Conservation (phyloP, 202 grass and related monocot genomes). For the Setaria viridis region DNA sequence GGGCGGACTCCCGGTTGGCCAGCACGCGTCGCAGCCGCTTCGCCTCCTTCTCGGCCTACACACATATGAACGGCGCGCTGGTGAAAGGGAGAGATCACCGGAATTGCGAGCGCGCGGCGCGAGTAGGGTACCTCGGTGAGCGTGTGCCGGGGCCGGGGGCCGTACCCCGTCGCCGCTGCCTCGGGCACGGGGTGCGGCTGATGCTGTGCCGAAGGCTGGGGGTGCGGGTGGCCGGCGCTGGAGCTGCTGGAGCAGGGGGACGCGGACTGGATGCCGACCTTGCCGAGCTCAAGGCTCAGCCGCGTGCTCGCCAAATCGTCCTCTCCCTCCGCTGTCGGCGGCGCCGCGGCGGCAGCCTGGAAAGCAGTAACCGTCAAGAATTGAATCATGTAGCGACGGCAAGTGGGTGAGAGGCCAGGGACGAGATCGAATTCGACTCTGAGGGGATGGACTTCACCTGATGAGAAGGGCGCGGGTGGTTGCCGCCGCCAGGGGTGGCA, state of each 20-base stretch:
- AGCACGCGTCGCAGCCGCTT: constrained; percentile 79
- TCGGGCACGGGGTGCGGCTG: background rate
- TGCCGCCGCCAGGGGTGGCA: too few species aligned
- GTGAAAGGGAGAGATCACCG: constrained; percentile 1
- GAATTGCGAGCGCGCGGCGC: background rate
- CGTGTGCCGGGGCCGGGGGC: constrained; percentile 38
- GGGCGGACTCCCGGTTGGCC: constrained; percentile 86
- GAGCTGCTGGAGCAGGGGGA: constrained; percentile 57
- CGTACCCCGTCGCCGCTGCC: constrained; percentile 24
- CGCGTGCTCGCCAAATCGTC: constrained; percentile 59
- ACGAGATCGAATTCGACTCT: background rate
- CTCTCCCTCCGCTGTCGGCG: constrained; percentile 13
- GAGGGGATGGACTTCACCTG: background rate
- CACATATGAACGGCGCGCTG: too few species aligned
- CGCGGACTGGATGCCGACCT: constrained; percentile 55
- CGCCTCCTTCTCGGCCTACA: constrained; percentile 77
- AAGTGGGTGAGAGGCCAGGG: too few species aligned
- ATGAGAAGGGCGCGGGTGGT: background rate
- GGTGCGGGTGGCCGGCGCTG: constrained; percentile 24
- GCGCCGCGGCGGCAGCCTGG: too few species aligned
- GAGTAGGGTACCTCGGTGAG: constrained; percentile 53
- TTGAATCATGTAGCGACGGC: background rate
- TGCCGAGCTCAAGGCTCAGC: constrained; percentile 65
- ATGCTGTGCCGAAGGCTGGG: background rate
- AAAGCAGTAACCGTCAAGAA: background rate